Evolutionary conservation across 257 asterid species (phyloP).

Genomic region (Knoxia roxburghii): DNA sequence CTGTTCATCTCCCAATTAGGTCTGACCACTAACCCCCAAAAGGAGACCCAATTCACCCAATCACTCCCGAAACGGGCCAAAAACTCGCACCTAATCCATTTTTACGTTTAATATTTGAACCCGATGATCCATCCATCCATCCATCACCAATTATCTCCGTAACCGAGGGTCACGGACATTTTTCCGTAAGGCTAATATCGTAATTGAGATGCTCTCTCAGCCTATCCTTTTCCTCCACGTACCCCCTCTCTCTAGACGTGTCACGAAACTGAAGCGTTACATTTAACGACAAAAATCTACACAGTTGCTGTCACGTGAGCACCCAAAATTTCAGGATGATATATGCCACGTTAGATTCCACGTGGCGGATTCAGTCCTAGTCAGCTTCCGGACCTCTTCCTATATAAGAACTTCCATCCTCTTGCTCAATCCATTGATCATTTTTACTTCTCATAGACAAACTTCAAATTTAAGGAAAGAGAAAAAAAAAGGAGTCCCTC

Average conservation of each 20-base stretch:
- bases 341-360: slow-evolving; percentile 28
- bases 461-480: not conserved
- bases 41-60: slow-evolving; percentile 7
- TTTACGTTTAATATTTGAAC: not conserved
- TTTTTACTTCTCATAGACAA: slow-evolving; percentile 1
- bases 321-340: slow-evolving; percentile 14
- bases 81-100: slow-evolving; percentile 17
- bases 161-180: not conserved
- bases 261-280: not conserved
- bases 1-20: slow-evolving; percentile 5
- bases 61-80: slow-evolving; percentile 8
- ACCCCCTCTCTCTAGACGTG: not conserved
- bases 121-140: not conserved
- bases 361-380: slow-evolving; percentile 28
- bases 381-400: slow-evolving; percentile 11
- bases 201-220: not conserved
- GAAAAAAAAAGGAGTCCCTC: not conserved
- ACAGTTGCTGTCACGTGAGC: slow-evolving; percentile 12
- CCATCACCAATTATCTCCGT: too few relatives aligned
- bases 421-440: not conserved
- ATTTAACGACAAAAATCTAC: not conserved
- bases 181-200: not conserved
- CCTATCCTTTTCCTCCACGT: slow-evolving; percentile 5
- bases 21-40: slow-evolving; percentile 18
- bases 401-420: slow-evolving; percentile 9